Conservation (phyloP, 2,329 filamentous ascomycete species). For the Hymenoscyphus repandus region DNA sequence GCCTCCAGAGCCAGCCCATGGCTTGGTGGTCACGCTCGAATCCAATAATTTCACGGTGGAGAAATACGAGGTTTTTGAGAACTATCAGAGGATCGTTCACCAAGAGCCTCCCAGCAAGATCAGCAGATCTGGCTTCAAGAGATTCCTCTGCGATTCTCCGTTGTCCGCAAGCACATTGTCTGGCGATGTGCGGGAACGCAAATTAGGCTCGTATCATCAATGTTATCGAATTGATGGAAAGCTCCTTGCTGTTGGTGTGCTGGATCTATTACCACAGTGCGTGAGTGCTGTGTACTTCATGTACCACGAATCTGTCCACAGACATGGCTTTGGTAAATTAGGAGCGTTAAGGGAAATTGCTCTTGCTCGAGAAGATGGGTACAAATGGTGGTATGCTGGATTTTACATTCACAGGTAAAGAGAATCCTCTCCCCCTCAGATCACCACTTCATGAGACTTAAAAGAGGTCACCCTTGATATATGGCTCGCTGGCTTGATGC, state of each 20-base stretch:
- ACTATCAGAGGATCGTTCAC: slow-evolving; percentile 73
- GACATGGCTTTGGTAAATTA: slow-evolving; percentile 67
- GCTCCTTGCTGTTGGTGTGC: slow-evolving; percentile 69
- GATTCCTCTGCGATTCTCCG: slow-evolving; percentile 71
- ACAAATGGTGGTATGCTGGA: slow-evolving; percentile 76
- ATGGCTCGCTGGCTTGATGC: too few relatives aligned
- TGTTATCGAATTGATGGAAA: slow-evolving; percentile 74
- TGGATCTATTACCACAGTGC: slow-evolving; percentile 70
- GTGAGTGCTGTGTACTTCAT: slow-evolving; percentile 82
- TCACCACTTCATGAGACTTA: too few relatives aligned
- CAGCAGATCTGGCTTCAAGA: slow-evolving; percentile 55
- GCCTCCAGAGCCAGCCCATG: slow-evolving; percentile 61
- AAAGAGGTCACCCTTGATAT: too few relatives aligned
- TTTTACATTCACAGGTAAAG: slow-evolving; percentile 67
- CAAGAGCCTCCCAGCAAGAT: slow-evolving; percentile 58
- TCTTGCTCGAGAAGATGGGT: slow-evolving; percentile 62
- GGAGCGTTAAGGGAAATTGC: slow-evolving; percentile 69
- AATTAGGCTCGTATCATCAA: slow-evolving; percentile 72
- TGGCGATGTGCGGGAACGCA: slow-evolving; percentile 46
- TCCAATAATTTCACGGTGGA: slow-evolving; percentile 66
- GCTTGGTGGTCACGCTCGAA: slow-evolving; percentile 66
- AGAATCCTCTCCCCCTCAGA: too few relatives aligned
- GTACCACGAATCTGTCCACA: slow-evolving; percentile 70
- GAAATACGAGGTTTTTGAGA: slow-evolving; percentile 66
- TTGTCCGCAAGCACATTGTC: slow-evolving; percentile 42